Percentiles rank a stretch among this genome's conserved stretches.
Evolutionary conservation across 148 eudicot species (phyloP).

Genomic region (Vaccinium myrtillus): DNA sequence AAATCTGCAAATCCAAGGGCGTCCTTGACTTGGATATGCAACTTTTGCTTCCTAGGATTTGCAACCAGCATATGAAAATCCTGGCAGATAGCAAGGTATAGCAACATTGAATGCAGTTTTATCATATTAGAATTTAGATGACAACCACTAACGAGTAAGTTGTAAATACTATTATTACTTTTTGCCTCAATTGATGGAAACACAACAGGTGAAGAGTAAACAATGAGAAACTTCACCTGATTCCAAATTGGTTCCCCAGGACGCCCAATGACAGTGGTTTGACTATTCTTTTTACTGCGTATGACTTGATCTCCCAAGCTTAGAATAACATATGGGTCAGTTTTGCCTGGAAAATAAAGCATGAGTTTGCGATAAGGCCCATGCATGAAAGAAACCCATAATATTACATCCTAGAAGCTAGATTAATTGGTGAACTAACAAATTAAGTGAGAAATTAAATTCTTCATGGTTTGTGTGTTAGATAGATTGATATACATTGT

Average conservation of each 20-base stretch:
- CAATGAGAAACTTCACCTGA: constrained; percentile 56
- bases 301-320: constrained; percentile 86
- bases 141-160: neutral
- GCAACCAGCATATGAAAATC: constrained; percentile 89
- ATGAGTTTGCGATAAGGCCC: neutral
- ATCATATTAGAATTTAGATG: neutral
- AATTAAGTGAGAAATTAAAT: neutral
- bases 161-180: neutral
- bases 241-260: constrained; percentile 99
- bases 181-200: neutral
- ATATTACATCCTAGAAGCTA: neutral
- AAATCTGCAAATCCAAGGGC: constrained; percentile 77
- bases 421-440: neutral
- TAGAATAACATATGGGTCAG: constrained; percentile 87
- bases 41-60: constrained; percentile 69
- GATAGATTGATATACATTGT: too few relatives aligned
- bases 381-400: neutral
- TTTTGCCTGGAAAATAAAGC: constrained; percentile 62
- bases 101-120: neutral
- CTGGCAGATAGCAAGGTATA: constrained; percentile 33
- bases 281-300: constrained; percentile 92
- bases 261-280: constrained; percentile 91
- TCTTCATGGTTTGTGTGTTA: neutral
- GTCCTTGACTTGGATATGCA: constrained; percentile 73
- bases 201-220: neutral